Evolutionary conservation across 352 stramenopile species (phyloP), one percentile per base, ranked within the genome.

Genomic region (Pythium aquatile): DNA sequence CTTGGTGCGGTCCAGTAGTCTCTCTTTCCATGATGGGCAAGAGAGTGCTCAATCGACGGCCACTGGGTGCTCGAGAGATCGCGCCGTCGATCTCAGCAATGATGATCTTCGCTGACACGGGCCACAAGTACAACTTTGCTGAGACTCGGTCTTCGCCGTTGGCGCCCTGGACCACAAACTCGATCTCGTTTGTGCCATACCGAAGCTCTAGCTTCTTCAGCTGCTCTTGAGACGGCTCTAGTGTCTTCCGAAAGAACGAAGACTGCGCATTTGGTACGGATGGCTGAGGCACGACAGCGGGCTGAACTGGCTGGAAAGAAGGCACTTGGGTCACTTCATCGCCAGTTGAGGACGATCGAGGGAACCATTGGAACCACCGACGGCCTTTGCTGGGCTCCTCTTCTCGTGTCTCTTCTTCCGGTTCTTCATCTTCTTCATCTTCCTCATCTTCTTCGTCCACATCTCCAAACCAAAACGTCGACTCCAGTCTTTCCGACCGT

Each of bases 21-120:
- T 87, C 77, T 47, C 78, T 80, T 49, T 83, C 81, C 65, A 87
- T 86, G 26, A 69, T 74, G 1, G 74, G 58, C 7, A 82, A 37
- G 3, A 82, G 47, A 1, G 44, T 51, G 9, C 63, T 72, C 32
- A 79, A 68, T 47, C 71, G 63, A 35, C 83, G 68, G 0, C 68
- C 76, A 2, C 73, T 74, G 6, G 73, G 70, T 10, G 61, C 67
- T 29, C 75, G 77, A 1, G 79, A 81, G 66, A 95, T 87, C 0
- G 86, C 86, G 24, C 85, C 84, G 65, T 97, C 88, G 37, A 96
- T 80, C 44, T 97, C 85, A 5, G 77, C 83, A 42, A 96, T 84
- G 2, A 97, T 82, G 46, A 97, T 72, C 59, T 91, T 91, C 26
- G 81, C 68, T 1, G 79, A 81, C 6, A 85, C 72, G 35, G 79